Base-by-base conservation (phyloP, 2,329 filamentous ascomycete genomes). In the Penicillium paneum region DNA sequence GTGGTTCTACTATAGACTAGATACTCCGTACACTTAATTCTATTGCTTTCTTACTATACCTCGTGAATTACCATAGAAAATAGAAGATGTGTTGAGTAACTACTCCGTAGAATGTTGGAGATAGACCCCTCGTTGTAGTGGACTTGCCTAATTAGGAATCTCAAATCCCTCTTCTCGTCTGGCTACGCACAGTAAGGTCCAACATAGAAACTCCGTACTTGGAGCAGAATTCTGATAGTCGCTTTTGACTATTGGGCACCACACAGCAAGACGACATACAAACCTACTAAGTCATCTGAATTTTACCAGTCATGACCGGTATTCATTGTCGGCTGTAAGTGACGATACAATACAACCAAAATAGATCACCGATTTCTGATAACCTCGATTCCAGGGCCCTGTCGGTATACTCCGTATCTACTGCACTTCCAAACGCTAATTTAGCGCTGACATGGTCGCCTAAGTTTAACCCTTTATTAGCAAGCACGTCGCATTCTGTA, bases 291-390 rank as follows among this genome's bases (percentile, higher is more conserved):
- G n/a, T 15, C 24, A 34, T 42, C 2, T 13, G 31, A 44, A 44
- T 35, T 2, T 50, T 50, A 50, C 31, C 39, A 4, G 48, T 50
- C n/a, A 51, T 51, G 12, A 38, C 24, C 24, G 32, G 48, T 51
- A 51, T 28, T 36, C 1, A 7, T 38, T 21, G 24, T 6, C n/a
- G 6, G 10, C 17, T 31, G 48, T 51, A 51, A 31, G 32, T 38
- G 24, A 44, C 39, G 12, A 45, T 51, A 45, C 48, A 31, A 24
- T 21, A 45, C 15, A 29, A 40, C 29, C 11, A 24, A 13, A 45
- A 36, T 13, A 21, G n/a, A n/a, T 28, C 21, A 5, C 8, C 26
- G 8, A 26, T 26, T 44, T 36, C 43, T 43, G 47, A 50, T 29
- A 49, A 17, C 38, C 39, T 31, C 48, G 29, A 42, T 49, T 35